These are phyloP conservation scores for Forsythia suspensa DNA, from an alignment of 257 asterid genomes.

Conservation along the genomic window DNA sequence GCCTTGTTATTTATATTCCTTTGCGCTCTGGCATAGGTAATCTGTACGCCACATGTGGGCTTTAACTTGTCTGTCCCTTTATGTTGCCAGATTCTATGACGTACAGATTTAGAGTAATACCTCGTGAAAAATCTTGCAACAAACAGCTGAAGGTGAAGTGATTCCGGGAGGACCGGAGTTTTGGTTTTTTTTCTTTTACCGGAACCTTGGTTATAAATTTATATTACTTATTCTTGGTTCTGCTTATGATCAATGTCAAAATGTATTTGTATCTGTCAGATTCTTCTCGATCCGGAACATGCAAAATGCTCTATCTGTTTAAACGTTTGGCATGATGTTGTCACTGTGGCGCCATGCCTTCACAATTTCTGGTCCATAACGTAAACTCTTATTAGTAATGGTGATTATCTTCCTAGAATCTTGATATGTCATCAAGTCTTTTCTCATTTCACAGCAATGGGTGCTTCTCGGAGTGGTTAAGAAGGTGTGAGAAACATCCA, in stretches of 20 bases:
- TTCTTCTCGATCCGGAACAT: conserved; percentile 76
- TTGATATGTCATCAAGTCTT: conserved; percentile 8
- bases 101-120: conserved; percentile 78
- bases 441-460: conserved; percentile 70
- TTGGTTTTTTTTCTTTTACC: neutral
- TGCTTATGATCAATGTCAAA: conserved; percentile 11
- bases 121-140: conserved; percentile 45
- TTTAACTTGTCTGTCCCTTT: conserved; percentile 5
- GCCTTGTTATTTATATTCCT: neutral
- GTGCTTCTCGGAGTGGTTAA: conserved; percentile 98
- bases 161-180: conserved; percentile 1
- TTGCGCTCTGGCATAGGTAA: neutral
- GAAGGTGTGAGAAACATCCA: conserved; percentile 70
- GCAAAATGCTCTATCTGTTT: conserved; percentile 90
- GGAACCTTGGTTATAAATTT: neutral
- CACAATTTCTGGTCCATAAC: conserved; percentile 84
- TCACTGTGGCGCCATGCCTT: conserved; percentile 95
- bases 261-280: conserved; percentile 36
- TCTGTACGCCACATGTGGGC: conserved; percentile 12
- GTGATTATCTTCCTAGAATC: neutral
- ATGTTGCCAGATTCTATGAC: conserved; percentile 64
- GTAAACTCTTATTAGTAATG: conserved; percentile 19
- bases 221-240: neutral
- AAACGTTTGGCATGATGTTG: conserved; percentile 95
- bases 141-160: conserved; percentile 67